Conservation (phyloP, 352 stramenopile species). For the Phytophthora ohioensis region DNA sequence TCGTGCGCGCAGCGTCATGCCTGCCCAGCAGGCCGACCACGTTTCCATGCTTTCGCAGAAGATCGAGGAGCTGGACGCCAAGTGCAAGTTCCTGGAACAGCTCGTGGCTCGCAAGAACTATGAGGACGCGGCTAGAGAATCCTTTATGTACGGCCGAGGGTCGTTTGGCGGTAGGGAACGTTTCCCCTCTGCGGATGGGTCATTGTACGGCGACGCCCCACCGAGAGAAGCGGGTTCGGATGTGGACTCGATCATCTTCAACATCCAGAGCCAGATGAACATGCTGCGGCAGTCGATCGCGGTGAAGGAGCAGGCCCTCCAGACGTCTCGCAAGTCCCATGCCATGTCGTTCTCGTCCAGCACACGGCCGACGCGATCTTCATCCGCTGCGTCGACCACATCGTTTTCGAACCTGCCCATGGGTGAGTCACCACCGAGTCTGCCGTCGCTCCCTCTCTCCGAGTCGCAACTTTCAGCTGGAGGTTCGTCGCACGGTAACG, state of each 20-base stretch:
- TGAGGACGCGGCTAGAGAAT: constrained; percentile 48
- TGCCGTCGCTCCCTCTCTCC: constrained; percentile 51
- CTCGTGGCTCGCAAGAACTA: constrained; percentile 65
- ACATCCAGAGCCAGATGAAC: constrained; percentile 87
- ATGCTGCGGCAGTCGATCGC: constrained; percentile 78
- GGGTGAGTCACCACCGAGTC: constrained; percentile 45
- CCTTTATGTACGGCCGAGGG: constrained; percentile 37
- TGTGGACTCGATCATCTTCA: constrained; percentile 81
- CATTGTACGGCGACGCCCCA: constrained; percentile 39
- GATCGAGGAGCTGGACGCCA: constrained; percentile 83
- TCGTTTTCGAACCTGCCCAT: constrained; percentile 51
- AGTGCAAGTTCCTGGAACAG: constrained; percentile 84
- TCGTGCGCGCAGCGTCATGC: constrained; percentile 65
- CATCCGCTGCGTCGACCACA: constrained; percentile 65
- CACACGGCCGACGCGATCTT: constrained; percentile 71
- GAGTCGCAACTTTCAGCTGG: constrained; percentile 52
- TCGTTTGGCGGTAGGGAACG: constrained; percentile 29
- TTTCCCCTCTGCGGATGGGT: constrained; percentile 35
- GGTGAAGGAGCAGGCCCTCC: constrained; percentile 64
- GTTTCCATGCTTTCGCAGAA: constrained; percentile 69
- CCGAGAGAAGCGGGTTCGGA: constrained; percentile 47
- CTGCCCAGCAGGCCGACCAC: constrained; percentile 58
- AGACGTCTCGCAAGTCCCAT: constrained; percentile 59
- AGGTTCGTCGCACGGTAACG: constrained; percentile 41
- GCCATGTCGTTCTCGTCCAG: constrained; percentile 72